Conservation (phyloP, 139 green algal genomes). For the Eudorina sp. region DNA sequence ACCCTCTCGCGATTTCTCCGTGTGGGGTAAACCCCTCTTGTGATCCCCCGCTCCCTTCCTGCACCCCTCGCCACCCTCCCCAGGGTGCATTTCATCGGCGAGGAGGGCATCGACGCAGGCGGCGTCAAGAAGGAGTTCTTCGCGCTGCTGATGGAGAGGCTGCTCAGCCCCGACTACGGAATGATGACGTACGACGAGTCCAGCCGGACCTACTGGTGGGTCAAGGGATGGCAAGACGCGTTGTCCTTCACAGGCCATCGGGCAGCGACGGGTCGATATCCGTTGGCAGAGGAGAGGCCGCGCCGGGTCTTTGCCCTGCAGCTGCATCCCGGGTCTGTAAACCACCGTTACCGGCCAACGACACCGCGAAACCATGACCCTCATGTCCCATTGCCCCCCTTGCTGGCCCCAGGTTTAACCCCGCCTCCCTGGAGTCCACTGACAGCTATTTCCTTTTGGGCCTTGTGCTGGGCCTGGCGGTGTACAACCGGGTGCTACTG, state of each 20-base stretch:
- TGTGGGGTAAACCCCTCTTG: no score
- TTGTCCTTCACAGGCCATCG: no score
- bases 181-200: conserved; percentile 84
- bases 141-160: conserved; percentile 90
- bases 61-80: background rate
- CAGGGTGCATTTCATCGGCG: conserved; percentile 95
- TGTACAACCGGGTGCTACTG: conserved; percentile 96
- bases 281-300: no score
- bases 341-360: no score
- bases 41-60: background rate
- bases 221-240: no score
- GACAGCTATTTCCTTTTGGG: conserved; percentile 79
- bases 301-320: no score
- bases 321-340: no score
- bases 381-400: no score
- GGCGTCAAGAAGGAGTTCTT: conserved; percentile 94
- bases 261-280: no score
- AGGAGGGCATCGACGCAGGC: conserved; percentile 95
- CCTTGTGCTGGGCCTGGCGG: conserved; percentile 89
- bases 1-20: no score
- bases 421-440: conserved; percentile 31
- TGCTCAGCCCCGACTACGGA: conserved; percentile 91
- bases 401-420: conserved; percentile 53
- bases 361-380: no score
- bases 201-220: conserved; percentile 88